phyloP scores from a whole-genome alignment of 257 asterid genomes.

The Petunia secreta region DNA sequence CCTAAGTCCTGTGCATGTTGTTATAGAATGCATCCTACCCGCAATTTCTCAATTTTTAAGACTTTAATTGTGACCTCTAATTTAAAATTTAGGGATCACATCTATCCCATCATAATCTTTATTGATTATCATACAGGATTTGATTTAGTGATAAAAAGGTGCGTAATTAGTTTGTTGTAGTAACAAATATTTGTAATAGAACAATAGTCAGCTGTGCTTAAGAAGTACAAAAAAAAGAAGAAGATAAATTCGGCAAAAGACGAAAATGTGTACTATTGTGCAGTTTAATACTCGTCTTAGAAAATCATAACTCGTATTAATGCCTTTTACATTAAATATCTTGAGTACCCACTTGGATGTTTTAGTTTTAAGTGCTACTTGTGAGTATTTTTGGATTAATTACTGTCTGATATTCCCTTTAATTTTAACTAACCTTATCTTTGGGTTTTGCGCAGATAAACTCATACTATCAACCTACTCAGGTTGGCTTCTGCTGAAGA shows the following conservation, averaged over 20 bases:
- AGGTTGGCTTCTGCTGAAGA: not conserved
- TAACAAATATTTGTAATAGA: no score
- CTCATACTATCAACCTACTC: not conserved
- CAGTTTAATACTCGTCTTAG: no score
- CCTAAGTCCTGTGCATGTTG: no score
- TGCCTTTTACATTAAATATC: not conserved
- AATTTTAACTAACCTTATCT: not conserved
- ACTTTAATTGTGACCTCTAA: no score
- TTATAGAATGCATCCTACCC: no score
- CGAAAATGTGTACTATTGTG: no score
- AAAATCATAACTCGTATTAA: not conserved
- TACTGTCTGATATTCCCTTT: not conserved
- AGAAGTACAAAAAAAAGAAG: not conserved
- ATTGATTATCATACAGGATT: no score
- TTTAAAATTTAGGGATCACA: no score
- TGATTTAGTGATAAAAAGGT: no score
- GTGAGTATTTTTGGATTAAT: not conserved
- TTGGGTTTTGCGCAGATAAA: not conserved
- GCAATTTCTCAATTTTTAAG: no score
- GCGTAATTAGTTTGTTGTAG: no score
- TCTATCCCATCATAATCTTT: no score
- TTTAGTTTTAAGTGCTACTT: not conserved
- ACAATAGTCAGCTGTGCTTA: not conserved
- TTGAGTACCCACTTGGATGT: constrained; percentile 2
- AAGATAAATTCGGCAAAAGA: not conserved